Base-by-base conservation (phyloP, 768 basidiomycete species). In the Rubroboletus satanas region DNA sequence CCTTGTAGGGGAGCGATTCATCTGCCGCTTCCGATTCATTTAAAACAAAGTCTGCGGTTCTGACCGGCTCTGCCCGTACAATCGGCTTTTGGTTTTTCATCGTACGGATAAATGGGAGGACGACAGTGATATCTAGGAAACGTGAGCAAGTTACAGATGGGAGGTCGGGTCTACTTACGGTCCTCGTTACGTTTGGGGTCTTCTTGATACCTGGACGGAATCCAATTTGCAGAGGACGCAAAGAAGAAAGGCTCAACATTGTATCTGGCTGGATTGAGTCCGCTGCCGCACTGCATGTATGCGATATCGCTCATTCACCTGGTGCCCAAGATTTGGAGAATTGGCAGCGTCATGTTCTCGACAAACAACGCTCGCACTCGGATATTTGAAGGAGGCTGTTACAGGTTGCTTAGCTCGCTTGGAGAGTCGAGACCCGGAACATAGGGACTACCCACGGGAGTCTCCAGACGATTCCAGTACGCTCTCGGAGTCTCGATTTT, bases 221-320 rank as follows among this genome's bases (percentile, higher is more conserved):
- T 87, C 83, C 83, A 85, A 58, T 82, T 84, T 14, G 78, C 63
- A 0, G 83, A 80, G 1, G 83, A 84, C 0, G 83, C 80, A 61
- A 84, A 85, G 62, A 81, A 85, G 69, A 85, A 84, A 1, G 84
- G 84, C 56, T 85, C 84, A 38, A 85, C 75, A 52, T 77, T 76
- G 55, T 79, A 83, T 62, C 83, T 73, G 26, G 8, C 14, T 9
- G n/a, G 14, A 26, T 43, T 55, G 45, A 62, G 51, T 36, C 10
- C 5, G 5, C n/a, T 23, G 21, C 26, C n/a, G 23, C 5, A 21
- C 10, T 29, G 17, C 26, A 5, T 12, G 7, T 26, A 37, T 46
- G 4, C 9, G n/a, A 31, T 3, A 17, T 10, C 3, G 28, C 48
- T 36, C 18, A 59, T 74, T 58, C 54, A 84, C 84, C 65, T 79